These are phyloP conservation scores for Odonthalia washingtoniensis DNA, from an alignment of 31 red algal species.

Conservation along the genomic window DNA sequence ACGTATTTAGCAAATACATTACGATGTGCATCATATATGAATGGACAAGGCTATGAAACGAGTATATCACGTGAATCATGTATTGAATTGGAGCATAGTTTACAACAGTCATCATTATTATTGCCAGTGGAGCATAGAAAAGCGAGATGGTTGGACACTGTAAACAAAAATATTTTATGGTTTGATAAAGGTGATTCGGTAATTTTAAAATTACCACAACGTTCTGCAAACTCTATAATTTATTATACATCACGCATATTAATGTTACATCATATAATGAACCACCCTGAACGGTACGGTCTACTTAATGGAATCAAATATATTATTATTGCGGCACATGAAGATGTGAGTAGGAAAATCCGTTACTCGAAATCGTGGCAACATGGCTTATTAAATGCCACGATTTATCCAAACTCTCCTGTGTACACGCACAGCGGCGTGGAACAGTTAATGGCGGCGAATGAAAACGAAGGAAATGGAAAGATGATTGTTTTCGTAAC, in stretches of 20 bases:
- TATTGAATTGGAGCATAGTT: conserved; percentile 41
- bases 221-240: conserved; percentile 40
- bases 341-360: conserved; percentile 54
- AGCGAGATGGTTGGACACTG: neutral
- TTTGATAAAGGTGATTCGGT: conserved; percentile 69
- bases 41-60: neutral
- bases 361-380: conserved; percentile 64
- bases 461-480: neutral
- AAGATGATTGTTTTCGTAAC: conserved; percentile 46
- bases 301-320: conserved; percentile 47
- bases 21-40: conserved; percentile 50
- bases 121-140: conserved; percentile 56
- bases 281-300: conserved; percentile 53
- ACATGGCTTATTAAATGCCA: conserved; percentile 55
- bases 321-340: conserved; percentile 52
- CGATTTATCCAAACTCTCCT: conserved; percentile 51
- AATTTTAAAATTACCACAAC: conserved; percentile 32
- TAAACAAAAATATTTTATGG: conserved; percentile 43
- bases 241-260: conserved; percentile 59
- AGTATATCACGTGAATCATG: conserved; percentile 29
- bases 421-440: conserved; percentile 17
- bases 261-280: conserved; percentile 58
- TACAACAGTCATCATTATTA: conserved; percentile 39
- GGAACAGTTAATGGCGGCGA: neutral
- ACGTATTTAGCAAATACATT: conserved; percentile 45